A percentile compares a stretch with the other conserved stretches of the same genome.
These are phyloP conservation scores for Quercus phellos DNA, from an alignment of 331 rosid species.

Conservation along the genomic window DNA sequence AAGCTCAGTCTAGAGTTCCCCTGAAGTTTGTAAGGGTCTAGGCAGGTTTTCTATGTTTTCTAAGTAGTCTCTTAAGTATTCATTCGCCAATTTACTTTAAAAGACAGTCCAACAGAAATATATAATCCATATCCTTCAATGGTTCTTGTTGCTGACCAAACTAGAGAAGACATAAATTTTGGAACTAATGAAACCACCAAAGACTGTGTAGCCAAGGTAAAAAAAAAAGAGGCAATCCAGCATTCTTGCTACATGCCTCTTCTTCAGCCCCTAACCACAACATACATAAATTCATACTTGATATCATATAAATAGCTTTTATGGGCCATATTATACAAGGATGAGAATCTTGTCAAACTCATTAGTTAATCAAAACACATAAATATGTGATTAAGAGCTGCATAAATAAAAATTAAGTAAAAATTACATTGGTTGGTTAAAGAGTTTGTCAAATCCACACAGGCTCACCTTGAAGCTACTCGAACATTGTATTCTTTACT, in stretches of 20 bases:
- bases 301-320: no score
- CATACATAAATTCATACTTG: no score
- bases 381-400: background rate
- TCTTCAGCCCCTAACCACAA: no score
- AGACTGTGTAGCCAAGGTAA: background rate
- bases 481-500: constrained; percentile 92
- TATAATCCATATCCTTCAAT: background rate
- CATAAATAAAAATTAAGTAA: background rate
- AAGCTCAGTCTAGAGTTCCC: background rate
- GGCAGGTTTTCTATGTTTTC: background rate
- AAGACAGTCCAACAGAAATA: background rate
- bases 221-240: background rate
- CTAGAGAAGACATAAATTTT: background rate
- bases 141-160: background rate
- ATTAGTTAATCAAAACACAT: background rate
- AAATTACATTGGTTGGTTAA: background rate
- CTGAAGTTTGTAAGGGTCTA: background rate
- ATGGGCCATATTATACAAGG: background rate
- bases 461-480: constrained; percentile 76
- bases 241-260: no score
- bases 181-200: background rate
- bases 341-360: background rate
- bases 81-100: background rate
- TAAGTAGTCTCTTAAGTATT: background rate
- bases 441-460: background rate